Evolutionary conservation across 2,329 filamentous ascomycete species (phyloP).

Genomic region (Podosphaera fusca): DNA sequence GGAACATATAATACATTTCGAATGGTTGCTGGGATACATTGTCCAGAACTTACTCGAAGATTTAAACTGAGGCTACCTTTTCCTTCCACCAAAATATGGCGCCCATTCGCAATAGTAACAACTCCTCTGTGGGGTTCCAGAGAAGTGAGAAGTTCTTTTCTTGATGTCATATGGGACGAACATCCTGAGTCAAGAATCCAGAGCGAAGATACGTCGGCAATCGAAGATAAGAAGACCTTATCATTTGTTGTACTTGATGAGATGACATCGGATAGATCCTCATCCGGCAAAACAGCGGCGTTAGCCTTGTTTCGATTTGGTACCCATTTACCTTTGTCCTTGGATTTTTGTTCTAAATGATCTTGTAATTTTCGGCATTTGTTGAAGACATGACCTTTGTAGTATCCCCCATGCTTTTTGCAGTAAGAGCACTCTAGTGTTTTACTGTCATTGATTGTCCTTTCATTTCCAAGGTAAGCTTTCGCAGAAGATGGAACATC

Average conservation of each 20-base stretch:
- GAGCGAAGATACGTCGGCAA: neutral
- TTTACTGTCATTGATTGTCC: neutral
- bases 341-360: neutral
- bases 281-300: neutral
- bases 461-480: neutral
- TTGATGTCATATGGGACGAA: neutral
- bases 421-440: neutral
- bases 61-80: neutral
- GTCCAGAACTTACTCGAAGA: neutral
- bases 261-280: neutral
- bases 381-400: neutral
- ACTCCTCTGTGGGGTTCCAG: neutral
- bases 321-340: neutral
- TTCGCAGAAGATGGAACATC: neutral
- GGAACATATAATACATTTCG: neutral
- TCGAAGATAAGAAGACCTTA: neutral
- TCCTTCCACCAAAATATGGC: neutral
- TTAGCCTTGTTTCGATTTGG: neutral
- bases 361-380: neutral
- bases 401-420: neutral
- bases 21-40: neutral
- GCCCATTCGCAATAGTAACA: neutral
- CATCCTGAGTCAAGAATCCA: constrained; percentile 1
- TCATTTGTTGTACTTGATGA: neutral
- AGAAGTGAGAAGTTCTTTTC: neutral